Base-by-base conservation (phyloP, 2,329 filamentous ascomycete species). In the Colletotrichum paranaense region DNA sequence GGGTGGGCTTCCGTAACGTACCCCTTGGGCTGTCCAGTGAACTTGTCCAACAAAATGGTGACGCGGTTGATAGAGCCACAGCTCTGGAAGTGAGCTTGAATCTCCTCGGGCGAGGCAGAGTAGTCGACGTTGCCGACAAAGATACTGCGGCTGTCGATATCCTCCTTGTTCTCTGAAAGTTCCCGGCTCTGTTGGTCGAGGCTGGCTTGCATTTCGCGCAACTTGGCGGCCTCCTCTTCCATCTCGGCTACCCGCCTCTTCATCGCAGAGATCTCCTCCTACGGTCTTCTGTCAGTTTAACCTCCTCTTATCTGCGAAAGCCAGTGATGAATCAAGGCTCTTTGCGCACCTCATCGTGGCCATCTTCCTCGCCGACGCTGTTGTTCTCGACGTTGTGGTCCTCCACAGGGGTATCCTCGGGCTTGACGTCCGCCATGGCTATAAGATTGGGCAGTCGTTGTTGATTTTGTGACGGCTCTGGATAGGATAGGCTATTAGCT, bases 121-220 rank as follows among this genome's bases (percentile, higher is more conserved):
- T 99, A 99, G 85, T 99, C 97, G 77, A 99, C 97, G 79, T 99
- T 99, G 77, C 97, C 97, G 57, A 99, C 97, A 82, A 99, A 99
- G 84, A 99, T 95, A 85, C 95, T 98, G 79, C 97, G 92, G 77
- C 92, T 92, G 84, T 99, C 97, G 73, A 99, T 92, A 77, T 98
- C 97, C 82, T 98, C 95, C 84, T 97, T 97, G 86, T 95, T 95
- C 38, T 75, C 66, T 81, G 93, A 91, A 74, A 97, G 88, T 78
- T 94, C 94, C 76, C 95, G 92, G 75, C 91, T 92, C 79, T 97
- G 93, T 81, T 95, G 92, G 82, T 98, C 96, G 75, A 98, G 89
- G 67, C 89, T 92, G 68, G 92, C 92, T 82, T 97, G 94, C 94
- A 97, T 95, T 84, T 96, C 94, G 77, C 94, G 91, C 67, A 97